A percentile compares a stretch with the other conserved stretches of the same genome.
phyloP scores from a whole-genome alignment of 2,329 filamentous ascomycete species.

The Fusarium sp. region DNA sequence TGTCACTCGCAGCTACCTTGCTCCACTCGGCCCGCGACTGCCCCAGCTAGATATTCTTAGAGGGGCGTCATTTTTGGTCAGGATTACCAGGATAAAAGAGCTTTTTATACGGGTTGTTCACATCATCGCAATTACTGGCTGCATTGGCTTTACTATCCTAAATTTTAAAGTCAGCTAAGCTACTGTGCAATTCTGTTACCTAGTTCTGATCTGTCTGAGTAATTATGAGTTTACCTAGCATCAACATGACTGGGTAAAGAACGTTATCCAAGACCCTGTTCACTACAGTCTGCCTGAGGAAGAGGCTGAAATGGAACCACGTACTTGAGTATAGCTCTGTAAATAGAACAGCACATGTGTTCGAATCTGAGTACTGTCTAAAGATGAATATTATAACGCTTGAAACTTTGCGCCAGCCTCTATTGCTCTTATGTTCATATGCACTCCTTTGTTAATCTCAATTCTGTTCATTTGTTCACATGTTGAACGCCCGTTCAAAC shows the following conservation, averaged over 20 bases:
- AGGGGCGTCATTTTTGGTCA: too few relatives aligned
- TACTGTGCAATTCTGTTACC: too few relatives aligned
- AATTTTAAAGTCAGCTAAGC: too few relatives aligned
- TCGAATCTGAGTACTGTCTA: neutral
- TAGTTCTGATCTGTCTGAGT: too few relatives aligned
- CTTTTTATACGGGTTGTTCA: too few relatives aligned
- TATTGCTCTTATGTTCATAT: neutral
- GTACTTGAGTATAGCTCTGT: accelerated
- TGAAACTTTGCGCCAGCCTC: accelerated
- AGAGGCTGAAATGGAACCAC: neutral
- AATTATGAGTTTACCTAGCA: accelerated
- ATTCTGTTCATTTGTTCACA: neutral
- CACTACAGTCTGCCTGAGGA: neutral
- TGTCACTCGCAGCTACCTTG: too few relatives aligned
- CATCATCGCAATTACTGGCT: too few relatives aligned
- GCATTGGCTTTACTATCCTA: too few relatives aligned
- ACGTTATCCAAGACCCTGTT: neutral
- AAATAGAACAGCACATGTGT: neutral
- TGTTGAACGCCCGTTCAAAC: accelerated
- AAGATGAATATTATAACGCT: accelerated
- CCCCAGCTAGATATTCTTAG: too few relatives aligned
- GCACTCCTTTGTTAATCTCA: neutral
- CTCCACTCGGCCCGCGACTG: too few relatives aligned
- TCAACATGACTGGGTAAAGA: neutral
- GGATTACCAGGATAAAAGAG: too few relatives aligned